phyloP scores from a whole-genome alignment of 805 yeast genomes.

The Cephaloascus fragrans region DNA sequence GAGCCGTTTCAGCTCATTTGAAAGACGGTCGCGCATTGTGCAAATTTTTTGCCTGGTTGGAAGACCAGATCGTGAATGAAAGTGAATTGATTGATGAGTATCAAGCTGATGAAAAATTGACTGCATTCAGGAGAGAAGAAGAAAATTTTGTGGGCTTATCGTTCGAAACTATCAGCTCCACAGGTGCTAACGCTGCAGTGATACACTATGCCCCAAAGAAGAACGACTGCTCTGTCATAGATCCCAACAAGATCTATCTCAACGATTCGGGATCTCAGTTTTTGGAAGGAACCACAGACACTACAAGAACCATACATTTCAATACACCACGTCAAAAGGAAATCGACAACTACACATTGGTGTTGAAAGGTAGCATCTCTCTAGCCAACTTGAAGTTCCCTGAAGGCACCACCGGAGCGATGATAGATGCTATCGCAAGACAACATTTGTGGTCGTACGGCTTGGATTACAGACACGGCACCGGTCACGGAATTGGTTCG shows the following conservation, averaged over 20 bases:
- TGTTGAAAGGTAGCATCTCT: conserved; percentile 47
- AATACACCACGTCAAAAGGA: conserved; percentile 36
- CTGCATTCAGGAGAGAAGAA: conserved; percentile 26
- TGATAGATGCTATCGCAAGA: conserved; percentile 49
- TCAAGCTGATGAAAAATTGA: conserved; percentile 27
- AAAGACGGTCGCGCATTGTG: conserved; percentile 51
- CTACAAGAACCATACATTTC: conserved; percentile 52
- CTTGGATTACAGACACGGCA: conserved; percentile 53
- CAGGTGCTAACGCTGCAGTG: conserved; percentile 70
- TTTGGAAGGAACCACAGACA: conserved; percentile 57
- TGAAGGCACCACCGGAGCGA: conserved; percentile 41
- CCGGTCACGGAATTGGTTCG: conserved; percentile 59
- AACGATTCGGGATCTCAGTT: conserved; percentile 55
- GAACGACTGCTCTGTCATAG: conserved; percentile 32
- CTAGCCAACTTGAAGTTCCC: conserved; percentile 43
- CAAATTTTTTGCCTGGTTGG: conserved; percentile 50
- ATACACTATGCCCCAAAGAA: conserved; percentile 61
- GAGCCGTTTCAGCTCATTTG: conserved; percentile 42
- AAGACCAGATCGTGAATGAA: conserved; percentile 26
- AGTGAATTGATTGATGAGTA: conserved; percentile 29
- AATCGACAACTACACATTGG: conserved; percentile 42
- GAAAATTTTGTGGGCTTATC: conserved; percentile 52
- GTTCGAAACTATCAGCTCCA: conserved; percentile 64
- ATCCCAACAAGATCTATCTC: conserved; percentile 43
- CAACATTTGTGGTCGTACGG: conserved; percentile 48